These are phyloP conservation scores for Thraustotheca clavata DNA, from an alignment of 352 stramenopile genomes.

Conservation along the genomic window DNA sequence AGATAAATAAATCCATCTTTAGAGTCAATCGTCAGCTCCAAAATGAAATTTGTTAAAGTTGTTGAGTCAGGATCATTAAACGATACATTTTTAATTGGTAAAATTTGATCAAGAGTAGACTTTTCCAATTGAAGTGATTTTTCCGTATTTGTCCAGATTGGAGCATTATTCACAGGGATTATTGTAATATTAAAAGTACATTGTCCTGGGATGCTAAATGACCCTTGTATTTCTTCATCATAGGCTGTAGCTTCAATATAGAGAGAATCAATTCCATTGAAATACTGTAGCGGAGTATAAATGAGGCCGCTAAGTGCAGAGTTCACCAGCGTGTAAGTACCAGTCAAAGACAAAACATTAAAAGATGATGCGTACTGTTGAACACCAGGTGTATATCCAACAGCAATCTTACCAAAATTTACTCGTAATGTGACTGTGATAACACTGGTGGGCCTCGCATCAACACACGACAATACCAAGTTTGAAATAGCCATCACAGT, in stretches of 20 bases:
- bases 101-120: not conserved
- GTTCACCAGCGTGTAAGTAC: conserved; percentile 44
- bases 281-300: conserved; percentile 37
- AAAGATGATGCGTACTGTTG: conserved; percentile 21
- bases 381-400: conserved; percentile 13
- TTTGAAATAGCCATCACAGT: not conserved
- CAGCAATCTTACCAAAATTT: conserved; percentile 3
- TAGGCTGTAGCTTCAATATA: conserved; percentile 31
- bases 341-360: conserved; percentile 25
- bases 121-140: conserved; percentile 21
- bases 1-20: conserved; percentile 34
- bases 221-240: conserved; percentile 39
- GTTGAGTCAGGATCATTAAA: conserved; percentile 42
- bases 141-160: conserved; percentile 38
- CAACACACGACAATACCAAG: conserved; percentile 14
- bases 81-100: conserved; percentile 29
- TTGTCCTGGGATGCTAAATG: conserved; percentile 15
- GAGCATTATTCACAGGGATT: conserved; percentile 46
- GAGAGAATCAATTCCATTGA: conserved; percentile 38
- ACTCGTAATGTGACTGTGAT: conserved; percentile 19
- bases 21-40: conserved; percentile 48
- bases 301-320: conserved; percentile 26
- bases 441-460: not conserved
- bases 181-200: conserved; percentile 30
- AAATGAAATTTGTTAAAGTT: conserved; percentile 1